phyloP scores from a whole-genome alignment of 208 protist species.

The Leishmania tarentolae region DNA sequence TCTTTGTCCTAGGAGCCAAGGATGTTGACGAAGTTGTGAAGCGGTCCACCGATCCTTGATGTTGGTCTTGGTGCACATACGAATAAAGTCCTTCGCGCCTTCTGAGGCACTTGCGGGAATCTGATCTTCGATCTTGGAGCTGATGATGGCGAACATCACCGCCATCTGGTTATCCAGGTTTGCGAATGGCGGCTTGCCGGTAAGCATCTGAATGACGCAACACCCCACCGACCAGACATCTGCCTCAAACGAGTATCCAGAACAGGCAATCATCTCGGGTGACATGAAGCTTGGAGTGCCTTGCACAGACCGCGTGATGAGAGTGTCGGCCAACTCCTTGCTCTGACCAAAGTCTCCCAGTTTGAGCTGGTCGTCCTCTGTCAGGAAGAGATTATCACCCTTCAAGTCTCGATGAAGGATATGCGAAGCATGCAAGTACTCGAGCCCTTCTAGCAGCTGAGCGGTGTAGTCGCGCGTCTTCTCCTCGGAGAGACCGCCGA shows the following conservation, averaged over 20 bases:
- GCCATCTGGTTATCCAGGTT: conserved; percentile 90
- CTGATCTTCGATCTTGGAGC: conserved; percentile 70
- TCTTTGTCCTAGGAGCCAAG: conserved; percentile 53
- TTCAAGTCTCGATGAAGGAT: conserved; percentile 94
- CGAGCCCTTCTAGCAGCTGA: conserved; percentile 86
- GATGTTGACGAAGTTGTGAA: conserved; percentile 63
- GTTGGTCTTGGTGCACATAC: conserved; percentile 59
- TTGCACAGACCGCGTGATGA: conserved; percentile 82
- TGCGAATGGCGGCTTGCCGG: conserved; percentile 80
- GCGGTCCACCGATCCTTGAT: conserved; percentile 74
- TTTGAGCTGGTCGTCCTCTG: conserved; percentile 75
- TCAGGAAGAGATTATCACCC: conserved; percentile 92
- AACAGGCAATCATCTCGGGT: conserved; percentile 91
- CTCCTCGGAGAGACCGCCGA: conserved; percentile 76
- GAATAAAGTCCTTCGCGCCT: conserved; percentile 76
- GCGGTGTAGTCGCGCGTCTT: conserved; percentile 68
- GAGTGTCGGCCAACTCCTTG: conserved; percentile 85
- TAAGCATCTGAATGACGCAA: conserved; percentile 92
- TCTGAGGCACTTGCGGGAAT: conserved; percentile 66
- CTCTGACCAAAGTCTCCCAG: conserved; percentile 91
- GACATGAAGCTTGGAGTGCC: conserved; percentile 95
- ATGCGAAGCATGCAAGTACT: conserved; percentile 84
- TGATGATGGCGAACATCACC: conserved; percentile 91
- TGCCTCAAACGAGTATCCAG: conserved; percentile 84
- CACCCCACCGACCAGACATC: conserved; percentile 94